A percentile compares a stretch with the other conserved stretches of the same genome.
Evolutionary conservation across 1,139 yeast genomes (phyloP).

Genomic region (Suhomyces maxii): DNA sequence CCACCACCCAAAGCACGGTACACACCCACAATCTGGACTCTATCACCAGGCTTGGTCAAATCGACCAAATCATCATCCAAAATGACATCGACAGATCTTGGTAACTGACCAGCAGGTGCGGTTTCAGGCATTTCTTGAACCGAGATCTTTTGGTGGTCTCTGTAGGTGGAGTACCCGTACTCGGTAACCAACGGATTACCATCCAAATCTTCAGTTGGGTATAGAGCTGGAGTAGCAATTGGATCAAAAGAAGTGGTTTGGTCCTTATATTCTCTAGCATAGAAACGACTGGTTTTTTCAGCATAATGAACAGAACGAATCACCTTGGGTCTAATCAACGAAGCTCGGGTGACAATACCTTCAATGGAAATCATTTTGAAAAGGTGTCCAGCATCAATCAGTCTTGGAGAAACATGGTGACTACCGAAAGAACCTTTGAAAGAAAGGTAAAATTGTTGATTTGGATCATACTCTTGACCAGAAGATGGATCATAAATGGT

Average conservation of each 20-base stretch:
- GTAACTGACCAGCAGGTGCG: conserved; percentile 98
- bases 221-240: conserved; percentile 78
- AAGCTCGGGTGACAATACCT: conserved; percentile 94
- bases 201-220: conserved; percentile 90
- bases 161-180: conserved; percentile 88
- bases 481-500: conserved; percentile 62
- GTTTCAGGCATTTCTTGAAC: conserved; percentile 98
- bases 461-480: conserved; percentile 50
- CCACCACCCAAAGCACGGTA: conserved; percentile 91
- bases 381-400: conserved; percentile 72
- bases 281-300: conserved; percentile 78
- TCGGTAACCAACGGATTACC: conserved; percentile 88
- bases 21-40: conserved; percentile 92
- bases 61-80: conserved; percentile 95
- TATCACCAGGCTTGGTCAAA: conserved; percentile 90
- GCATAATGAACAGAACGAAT: conserved; percentile 93
- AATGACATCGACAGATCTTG: conserved; percentile 86
- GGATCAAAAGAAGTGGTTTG: conserved; percentile 91
- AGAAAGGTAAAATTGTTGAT: conserved; percentile 71
- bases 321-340: conserved; percentile 89
- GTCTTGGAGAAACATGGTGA: conserved; percentile 84
- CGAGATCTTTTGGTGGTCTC: conserved; percentile 91
- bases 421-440: conserved; percentile 93
- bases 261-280: conserved; percentile 90
- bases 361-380: conserved; percentile 86